Evolutionary conservation across 495 filamentous ascomycete species (phyloP).

Genomic region (Daldinia grandis): DNA sequence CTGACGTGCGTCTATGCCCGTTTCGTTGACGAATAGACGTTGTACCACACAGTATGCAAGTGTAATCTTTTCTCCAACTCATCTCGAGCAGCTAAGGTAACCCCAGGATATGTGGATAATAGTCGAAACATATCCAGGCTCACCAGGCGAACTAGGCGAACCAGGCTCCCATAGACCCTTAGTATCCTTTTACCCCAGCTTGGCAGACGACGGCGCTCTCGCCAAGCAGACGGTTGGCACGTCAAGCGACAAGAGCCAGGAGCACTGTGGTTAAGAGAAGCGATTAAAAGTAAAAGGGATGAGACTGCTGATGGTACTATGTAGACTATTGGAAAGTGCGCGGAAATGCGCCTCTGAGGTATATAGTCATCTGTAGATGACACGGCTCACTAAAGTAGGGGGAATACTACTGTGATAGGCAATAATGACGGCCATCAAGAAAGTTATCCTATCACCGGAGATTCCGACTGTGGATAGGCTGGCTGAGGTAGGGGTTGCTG

Average conservation of each 20-base stretch:
- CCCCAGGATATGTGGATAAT: conserved; percentile 26
- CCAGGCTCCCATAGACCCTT: conserved; percentile 1
- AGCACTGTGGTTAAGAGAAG: not conserved
- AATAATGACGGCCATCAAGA: not conserved
- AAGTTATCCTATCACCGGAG: not conserved
- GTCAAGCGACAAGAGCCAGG: conserved; percentile 10
- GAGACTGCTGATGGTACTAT: not conserved
- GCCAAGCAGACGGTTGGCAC: conserved; percentile 23
- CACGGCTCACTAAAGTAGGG: not conserved
- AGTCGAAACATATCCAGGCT: conserved; percentile 18
- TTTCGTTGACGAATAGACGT: conserved; percentile 4
- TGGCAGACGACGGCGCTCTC: conserved; percentile 10
- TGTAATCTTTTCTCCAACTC: not conserved
- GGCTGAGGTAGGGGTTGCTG: not conserved
- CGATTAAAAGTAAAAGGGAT: not conserved
- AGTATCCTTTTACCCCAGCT: conserved; percentile 30
- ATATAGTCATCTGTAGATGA: not conserved
- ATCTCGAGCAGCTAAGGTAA: conserved; percentile 12
- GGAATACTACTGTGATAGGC: conserved; percentile 1
- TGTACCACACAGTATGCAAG: conserved; percentile 21
- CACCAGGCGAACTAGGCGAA: not conserved
- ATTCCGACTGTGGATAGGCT: not conserved
- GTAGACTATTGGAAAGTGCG: not conserved
- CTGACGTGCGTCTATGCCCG: conserved; percentile 5
- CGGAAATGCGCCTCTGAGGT: not conserved